Evolutionary conservation across 176 grass and related monocot genomes (phyloP).

Genomic region (Aegilops longissima): DNA sequence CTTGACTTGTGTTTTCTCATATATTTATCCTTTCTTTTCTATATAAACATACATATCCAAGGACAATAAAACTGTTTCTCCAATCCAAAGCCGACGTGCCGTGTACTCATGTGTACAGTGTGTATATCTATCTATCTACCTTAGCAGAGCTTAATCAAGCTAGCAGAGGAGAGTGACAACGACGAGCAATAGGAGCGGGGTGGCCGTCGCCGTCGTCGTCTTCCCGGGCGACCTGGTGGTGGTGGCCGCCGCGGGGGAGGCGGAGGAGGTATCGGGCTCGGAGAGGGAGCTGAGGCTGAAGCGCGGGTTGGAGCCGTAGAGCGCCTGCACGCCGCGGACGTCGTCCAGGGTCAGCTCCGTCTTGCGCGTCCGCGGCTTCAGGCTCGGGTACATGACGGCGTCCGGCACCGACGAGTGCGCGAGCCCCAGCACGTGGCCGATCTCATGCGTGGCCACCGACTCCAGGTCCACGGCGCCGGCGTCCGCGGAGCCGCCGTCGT

Average conservation of each 20-base stretch:
- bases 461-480: background rate
- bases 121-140: no score
- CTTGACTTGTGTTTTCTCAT: no score
- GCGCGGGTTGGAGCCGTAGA: slow-evolving; percentile 41
- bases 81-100: background rate
- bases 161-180: background rate
- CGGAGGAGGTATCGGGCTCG: slow-evolving; percentile 10
- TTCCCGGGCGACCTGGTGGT: background rate
- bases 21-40: no score
- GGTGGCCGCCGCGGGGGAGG: background rate
- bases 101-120: background rate
- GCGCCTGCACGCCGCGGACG: slow-evolving; percentile 31
- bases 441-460: slow-evolving; percentile 19
- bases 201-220: background rate
- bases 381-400: slow-evolving; percentile 47
- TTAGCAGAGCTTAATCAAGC: background rate
- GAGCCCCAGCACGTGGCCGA: background rate
- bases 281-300: slow-evolving; percentile 34
- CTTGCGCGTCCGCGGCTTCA: slow-evolving; percentile 26
- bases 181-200: background rate
- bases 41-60: background rate
- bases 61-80: no score
- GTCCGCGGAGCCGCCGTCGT: background rate
- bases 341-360: slow-evolving; percentile 38
- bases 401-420: slow-evolving; percentile 28